Evolutionary conservation across 495 filamentous ascomycete species (phyloP).

Genomic region (Neurospora tetrasperma): DNA sequence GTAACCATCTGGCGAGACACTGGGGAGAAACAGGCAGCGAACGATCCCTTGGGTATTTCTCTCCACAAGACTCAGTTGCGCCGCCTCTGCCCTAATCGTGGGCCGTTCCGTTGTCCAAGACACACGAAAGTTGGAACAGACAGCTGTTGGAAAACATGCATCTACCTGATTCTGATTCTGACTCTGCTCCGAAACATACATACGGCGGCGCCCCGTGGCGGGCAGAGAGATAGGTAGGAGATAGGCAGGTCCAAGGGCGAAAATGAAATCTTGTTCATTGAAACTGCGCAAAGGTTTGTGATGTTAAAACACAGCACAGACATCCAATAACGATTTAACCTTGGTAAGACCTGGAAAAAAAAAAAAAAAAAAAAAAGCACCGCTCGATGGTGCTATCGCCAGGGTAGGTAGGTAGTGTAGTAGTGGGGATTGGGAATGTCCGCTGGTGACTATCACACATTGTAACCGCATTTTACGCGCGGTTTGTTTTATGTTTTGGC

Average conservation of each 20-base stretch:
- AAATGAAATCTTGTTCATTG: background rate
- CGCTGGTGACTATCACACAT: background rate
- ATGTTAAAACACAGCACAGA: background rate
- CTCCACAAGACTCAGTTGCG: background rate
- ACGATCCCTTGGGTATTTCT: background rate
- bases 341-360: background rate
- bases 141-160: background rate
- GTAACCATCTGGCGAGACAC: background rate
- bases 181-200: background rate
- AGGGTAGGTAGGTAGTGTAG: background rate
- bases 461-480: background rate
- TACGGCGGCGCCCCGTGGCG: background rate
- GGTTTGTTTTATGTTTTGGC: background rate
- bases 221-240: background rate
- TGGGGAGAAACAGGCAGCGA: background rate
- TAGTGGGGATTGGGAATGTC: background rate
- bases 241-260: background rate
- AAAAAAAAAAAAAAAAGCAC: background rate
- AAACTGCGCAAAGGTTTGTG: background rate
- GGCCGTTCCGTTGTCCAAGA: background rate
- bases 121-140: background rate
- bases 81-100: background rate
- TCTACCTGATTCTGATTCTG: background rate
- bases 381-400: background rate
- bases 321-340: background rate